Conservation (phyloP, 805 yeast species). For the Peterozyma xylosa region DNA sequence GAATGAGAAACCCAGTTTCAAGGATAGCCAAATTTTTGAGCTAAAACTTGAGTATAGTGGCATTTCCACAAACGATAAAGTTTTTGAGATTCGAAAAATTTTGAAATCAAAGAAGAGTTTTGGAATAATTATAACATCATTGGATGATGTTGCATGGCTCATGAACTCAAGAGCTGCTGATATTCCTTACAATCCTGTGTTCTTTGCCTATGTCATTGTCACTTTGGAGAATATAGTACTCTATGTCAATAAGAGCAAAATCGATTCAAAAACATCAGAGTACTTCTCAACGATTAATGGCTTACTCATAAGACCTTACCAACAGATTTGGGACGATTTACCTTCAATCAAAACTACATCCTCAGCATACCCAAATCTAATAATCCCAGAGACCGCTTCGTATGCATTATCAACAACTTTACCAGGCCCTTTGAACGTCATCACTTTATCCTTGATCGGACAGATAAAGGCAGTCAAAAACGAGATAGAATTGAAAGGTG, state of each 20-base stretch:
- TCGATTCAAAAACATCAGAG: constrained; percentile 17
- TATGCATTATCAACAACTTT: constrained; percentile 23
- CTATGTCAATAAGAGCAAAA: constrained; percentile 45
- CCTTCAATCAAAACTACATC: constrained; percentile 12
- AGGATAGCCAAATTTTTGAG: constrained; percentile 19
- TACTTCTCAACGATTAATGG: constrained; percentile 21
- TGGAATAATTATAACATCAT: constrained; percentile 55
- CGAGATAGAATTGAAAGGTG: constrained; percentile 60
- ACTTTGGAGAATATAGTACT: constrained; percentile 7
- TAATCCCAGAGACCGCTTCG: constrained; percentile 6
- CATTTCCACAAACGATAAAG: constrained; percentile 27
- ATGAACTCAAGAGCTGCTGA: constrained; percentile 73
- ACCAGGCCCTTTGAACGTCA: constrained; percentile 44
- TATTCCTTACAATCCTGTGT: constrained; percentile 74
- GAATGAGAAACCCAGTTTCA: constrained; percentile 26
- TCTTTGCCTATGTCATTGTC: constrained; percentile 49
- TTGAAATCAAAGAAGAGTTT: constrained; percentile 21
- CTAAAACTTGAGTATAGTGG: constrained; percentile 33
- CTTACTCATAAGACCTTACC: constrained; percentile 40
- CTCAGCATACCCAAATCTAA: neutral
- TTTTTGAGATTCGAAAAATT: constrained; percentile 21
- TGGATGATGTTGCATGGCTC: constrained; percentile 86
- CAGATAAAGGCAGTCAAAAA: constrained; percentile 74
- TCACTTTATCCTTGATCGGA: constrained; percentile 33
- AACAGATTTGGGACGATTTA: constrained; percentile 46